Conservation (phyloP, 2,329 filamentous ascomycete genomes). For the Cladorrhinum sp. region DNA sequence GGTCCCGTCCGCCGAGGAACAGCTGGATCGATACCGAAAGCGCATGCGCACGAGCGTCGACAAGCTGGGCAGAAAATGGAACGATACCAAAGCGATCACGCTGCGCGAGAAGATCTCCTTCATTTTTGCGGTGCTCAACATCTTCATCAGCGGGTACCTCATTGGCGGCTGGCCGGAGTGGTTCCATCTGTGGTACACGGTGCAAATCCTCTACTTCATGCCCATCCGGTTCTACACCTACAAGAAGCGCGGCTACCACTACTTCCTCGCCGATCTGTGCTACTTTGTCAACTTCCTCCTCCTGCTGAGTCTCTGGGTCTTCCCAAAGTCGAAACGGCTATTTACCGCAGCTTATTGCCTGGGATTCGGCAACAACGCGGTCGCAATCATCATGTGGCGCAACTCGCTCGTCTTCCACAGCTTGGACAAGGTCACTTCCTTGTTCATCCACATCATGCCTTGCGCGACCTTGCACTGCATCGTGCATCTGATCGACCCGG, state of each 20-base stretch:
- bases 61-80: slow-evolving; percentile 80
- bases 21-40: slow-evolving; percentile 83
- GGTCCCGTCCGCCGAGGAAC: slow-evolving; percentile 83
- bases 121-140: slow-evolving; percentile 93
- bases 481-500: slow-evolving; percentile 72
- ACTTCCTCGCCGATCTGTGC: slow-evolving; percentile 94
- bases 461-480: slow-evolving; percentile 90
- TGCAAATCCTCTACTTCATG: slow-evolving; percentile 91
- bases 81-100: slow-evolving; percentile 83
- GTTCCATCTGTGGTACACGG: slow-evolving; percentile 92
- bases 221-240: slow-evolving; percentile 92
- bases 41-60: slow-evolving; percentile 90
- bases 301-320: slow-evolving; percentile 81
- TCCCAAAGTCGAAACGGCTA: slow-evolving; percentile 83
- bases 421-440: slow-evolving; percentile 93
- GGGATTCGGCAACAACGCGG: slow-evolving; percentile 92
- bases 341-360: slow-evolving; percentile 92
- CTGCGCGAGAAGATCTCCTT: slow-evolving; percentile 92
- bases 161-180: slow-evolving; percentile 81
- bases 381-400: slow-evolving; percentile 98
- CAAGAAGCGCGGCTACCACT: slow-evolving; percentile 87
- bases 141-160: slow-evolving; percentile 93
- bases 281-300: slow-evolving; percentile 95
- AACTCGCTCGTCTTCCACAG: slow-evolving; percentile 98
- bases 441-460: slow-evolving; percentile 99